Evolutionary conservation across 2,329 filamentous ascomycete species (phyloP), one percentile per base, ranked within the genome.

Genomic region (Coniochaeta sp.): DNA sequence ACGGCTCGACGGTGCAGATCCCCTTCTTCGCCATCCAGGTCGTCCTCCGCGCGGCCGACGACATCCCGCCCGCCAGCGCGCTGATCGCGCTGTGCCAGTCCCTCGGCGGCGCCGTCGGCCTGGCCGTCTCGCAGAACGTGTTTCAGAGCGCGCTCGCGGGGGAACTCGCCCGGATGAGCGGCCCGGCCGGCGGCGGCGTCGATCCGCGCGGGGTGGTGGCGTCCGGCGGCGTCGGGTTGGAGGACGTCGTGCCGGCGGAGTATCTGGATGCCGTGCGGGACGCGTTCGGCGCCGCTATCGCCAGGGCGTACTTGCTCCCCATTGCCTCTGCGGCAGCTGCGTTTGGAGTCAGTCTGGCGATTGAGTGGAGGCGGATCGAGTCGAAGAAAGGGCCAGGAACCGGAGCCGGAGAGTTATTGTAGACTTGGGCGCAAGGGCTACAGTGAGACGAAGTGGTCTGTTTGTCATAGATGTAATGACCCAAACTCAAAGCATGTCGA

Each of bases 1-100:
- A 63, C 22, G 62, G 65, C 10, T 5, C 74, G 2, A 73, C 68
- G 12, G 70, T 79, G 42, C 79, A 84, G 65, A 73, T 80, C 1
- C 75, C 76, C 4, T 73, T 78, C 60, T 52, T 52, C 47, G 47
- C 47, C 22, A 30, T 52, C 47, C 47, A 52, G 22, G 47, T 52
- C 14, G 47, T 52, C 17, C 24, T 52, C 10, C 3, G 14, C 12
- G 24, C 17, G 24, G n/a, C 12, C 10, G 30, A 12, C 34, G 47
- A 52, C 24, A 30, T 52, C 22, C 47, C 47, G 12, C 14, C 24
- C 24, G 47, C 47, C 24, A 52, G 47, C 24, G 47, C 47, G 24
- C 14, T 52, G 24, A n/a, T 52, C 2, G 47, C 47, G 47, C 47
- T 52, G 22, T 30, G 47, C 24, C 47, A 52, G 47, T 52, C 47